A percentile compares a stretch with the other conserved stretches of the same genome.
phyloP scores from a whole-genome alignment of 1,284 basidiomycete species.

The Puccinia horiana region DNA sequence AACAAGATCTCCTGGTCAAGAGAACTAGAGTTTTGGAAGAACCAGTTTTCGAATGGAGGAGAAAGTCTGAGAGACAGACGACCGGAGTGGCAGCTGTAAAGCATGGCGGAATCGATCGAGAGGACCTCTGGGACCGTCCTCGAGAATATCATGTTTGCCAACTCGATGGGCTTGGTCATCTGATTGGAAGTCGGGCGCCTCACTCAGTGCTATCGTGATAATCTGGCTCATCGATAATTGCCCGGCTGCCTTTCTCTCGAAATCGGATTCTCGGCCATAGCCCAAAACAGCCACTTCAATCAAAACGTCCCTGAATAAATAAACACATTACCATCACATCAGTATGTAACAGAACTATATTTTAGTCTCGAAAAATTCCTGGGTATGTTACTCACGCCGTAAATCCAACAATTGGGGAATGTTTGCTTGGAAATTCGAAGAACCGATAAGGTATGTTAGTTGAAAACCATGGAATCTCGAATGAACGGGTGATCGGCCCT shows the following conservation, averaged over 20 bases:
- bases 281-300: slow-evolving; percentile 30
- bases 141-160: slow-evolving; percentile 17
- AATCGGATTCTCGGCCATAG: slow-evolving; percentile 29
- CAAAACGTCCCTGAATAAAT: slow-evolving; percentile 13
- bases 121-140: slow-evolving; percentile 16
- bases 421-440: slow-evolving; percentile 36
- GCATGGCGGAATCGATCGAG: not conserved
- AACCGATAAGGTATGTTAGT: slow-evolving; percentile 19
- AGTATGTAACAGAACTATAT: not conserved
- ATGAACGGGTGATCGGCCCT: slow-evolving; percentile 13
- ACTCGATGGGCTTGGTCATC: slow-evolving; percentile 28
- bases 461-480: slow-evolving; percentile 35
- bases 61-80: not conserved
- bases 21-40: not conserved
- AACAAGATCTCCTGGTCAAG: not conserved
- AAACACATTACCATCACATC: not conserved
- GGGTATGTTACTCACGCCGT: slow-evolving; percentile 28
- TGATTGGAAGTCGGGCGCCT: slow-evolving; percentile 27
- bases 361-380: not conserved
- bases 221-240: slow-evolving; percentile 28
- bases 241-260: slow-evolving; percentile 8
- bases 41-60: not conserved
- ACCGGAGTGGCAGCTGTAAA: not conserved
- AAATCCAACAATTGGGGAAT: slow-evolving; percentile 41
- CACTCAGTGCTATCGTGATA: slow-evolving; percentile 17